Conservation (phyloP, 495 filamentous ascomycete genomes). For the Talaromyces proteolyticus region DNA sequence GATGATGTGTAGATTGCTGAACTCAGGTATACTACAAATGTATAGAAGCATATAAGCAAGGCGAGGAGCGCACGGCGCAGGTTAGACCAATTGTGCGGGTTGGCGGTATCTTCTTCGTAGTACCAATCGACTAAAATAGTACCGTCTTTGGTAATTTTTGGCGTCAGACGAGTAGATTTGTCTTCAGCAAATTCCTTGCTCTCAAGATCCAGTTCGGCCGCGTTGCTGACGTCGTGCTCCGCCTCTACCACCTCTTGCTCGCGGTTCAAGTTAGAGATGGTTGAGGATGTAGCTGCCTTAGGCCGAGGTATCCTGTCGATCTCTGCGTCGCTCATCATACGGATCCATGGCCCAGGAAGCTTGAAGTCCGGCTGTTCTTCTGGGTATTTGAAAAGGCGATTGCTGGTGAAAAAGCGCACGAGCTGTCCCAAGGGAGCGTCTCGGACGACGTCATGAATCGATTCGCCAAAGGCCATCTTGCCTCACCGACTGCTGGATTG, state of each 20-base stretch:
- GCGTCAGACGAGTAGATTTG: neutral
- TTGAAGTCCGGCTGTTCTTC: slow-evolving; percentile 4
- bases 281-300: slow-evolving; percentile 1
- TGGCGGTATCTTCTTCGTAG: slow-evolving; percentile 42
- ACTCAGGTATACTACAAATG: slow-evolving; percentile 29
- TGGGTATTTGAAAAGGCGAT: slow-evolving; percentile 5
- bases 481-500: neutral
- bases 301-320: neutral
- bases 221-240: neutral
- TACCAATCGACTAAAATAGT: slow-evolving; percentile 45
- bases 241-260: neutral
- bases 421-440: slow-evolving; percentile 4
- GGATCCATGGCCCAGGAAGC: neutral
- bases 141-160: slow-evolving; percentile 1
- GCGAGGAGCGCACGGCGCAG: slow-evolving; percentile 15
- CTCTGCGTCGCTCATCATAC: slow-evolving; percentile 1
- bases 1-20: slow-evolving; percentile 29
- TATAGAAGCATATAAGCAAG: slow-evolving; percentile 25
- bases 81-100: slow-evolving; percentile 51
- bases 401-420: slow-evolving; percentile 2
- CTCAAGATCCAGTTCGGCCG: neutral
- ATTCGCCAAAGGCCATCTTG: neutral
- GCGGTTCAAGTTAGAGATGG: neutral
- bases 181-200: neutral
- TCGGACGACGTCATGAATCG: slow-evolving; percentile 1